A percentile compares a stretch with the other conserved stretches of the same genome.
phyloP scores from a whole-genome alignment of 1,139 yeast genomes.

The Spencermartinsiella ligniputridi region DNA sequence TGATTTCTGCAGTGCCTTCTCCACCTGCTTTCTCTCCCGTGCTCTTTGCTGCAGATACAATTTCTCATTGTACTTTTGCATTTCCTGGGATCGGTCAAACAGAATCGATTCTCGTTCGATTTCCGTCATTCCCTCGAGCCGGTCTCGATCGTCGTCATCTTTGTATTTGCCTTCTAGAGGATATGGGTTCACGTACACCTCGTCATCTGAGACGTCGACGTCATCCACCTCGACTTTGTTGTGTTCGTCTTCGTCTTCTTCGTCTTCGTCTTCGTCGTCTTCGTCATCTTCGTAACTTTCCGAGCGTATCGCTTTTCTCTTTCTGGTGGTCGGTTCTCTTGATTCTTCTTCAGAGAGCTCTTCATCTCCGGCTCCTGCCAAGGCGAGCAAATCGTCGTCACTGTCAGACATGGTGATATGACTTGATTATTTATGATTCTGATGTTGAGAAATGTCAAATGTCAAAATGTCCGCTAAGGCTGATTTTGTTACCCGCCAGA shows the following conservation, averaged over 20 bases:
- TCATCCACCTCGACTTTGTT: constrained; percentile 31
- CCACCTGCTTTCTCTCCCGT: constrained; percentile 48
- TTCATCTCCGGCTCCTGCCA: constrained; percentile 66
- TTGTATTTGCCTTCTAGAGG: constrained; percentile 91
- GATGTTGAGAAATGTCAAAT: too few species aligned
- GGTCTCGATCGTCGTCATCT: constrained; percentile 70
- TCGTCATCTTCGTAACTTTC: constrained; percentile 8
- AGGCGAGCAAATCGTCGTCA: constrained; percentile 78
- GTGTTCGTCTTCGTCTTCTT: constrained; percentile 27
- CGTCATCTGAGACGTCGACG: constrained; percentile 40
- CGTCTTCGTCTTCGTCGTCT: constrained; percentile 15
- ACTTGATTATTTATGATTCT: too few species aligned
- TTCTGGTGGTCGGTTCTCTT: neutral
- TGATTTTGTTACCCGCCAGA: too few species aligned
- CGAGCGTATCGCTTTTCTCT: constrained; percentile 13
- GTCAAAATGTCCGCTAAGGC: too few species aligned
- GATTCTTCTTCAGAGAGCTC: constrained; percentile 24
- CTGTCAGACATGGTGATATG: constrained; percentile 29
- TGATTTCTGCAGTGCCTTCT: constrained; percentile 26
- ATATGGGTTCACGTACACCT: constrained; percentile 60
- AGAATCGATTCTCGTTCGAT: constrained; percentile 84
- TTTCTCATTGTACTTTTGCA: constrained; percentile 82
- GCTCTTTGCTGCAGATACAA: constrained; percentile 78
- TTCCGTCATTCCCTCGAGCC: constrained; percentile 74
- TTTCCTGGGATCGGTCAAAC: constrained; percentile 87